phyloP scores from a whole-genome alignment of 371 early-diverging fungal genomes.

The Zychaea mexicana region DNA sequence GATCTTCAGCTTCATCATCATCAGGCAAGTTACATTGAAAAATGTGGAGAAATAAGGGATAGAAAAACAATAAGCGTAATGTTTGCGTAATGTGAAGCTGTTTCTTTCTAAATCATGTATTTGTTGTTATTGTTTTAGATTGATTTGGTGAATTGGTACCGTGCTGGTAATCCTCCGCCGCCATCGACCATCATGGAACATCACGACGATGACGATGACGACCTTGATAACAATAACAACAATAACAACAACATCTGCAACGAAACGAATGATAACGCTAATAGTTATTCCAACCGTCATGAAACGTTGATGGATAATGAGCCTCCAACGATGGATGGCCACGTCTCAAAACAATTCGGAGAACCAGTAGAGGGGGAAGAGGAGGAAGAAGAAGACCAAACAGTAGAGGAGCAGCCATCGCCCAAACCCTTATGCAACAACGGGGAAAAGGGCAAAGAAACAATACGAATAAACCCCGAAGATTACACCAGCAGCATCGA shows the following conservation, averaged over 20 bases:
- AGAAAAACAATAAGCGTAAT: no score
- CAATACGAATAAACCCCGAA: neutral
- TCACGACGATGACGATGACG: neutral
- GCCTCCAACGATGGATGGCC: neutral
- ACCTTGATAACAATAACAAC: neutral
- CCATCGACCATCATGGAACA: conserved; percentile 4
- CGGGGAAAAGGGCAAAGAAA: conserved; percentile 3
- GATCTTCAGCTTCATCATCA: conserved; percentile 1
- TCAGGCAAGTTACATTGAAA: neutral
- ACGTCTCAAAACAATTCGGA: neutral
- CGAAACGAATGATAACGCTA: neutral
- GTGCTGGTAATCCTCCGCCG: conserved; percentile 2
- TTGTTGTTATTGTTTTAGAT: conserved; percentile 1
- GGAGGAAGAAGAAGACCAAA: neutral
- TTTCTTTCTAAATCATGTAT: conserved; percentile 1
- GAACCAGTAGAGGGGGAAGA: neutral
- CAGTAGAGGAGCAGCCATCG: neutral
- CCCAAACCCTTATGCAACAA: neutral
- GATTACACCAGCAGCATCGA: neutral
- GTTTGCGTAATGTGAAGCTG: neutral
- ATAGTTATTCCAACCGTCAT: neutral
- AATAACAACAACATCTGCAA: neutral
- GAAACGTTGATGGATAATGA: no score
- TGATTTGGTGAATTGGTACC: conserved; percentile 22
- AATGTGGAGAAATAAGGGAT: no score